Evolutionary conservation across 2,329 filamentous ascomycete genomes (phyloP).

Genomic region (Aspergillus sp.): DNA sequence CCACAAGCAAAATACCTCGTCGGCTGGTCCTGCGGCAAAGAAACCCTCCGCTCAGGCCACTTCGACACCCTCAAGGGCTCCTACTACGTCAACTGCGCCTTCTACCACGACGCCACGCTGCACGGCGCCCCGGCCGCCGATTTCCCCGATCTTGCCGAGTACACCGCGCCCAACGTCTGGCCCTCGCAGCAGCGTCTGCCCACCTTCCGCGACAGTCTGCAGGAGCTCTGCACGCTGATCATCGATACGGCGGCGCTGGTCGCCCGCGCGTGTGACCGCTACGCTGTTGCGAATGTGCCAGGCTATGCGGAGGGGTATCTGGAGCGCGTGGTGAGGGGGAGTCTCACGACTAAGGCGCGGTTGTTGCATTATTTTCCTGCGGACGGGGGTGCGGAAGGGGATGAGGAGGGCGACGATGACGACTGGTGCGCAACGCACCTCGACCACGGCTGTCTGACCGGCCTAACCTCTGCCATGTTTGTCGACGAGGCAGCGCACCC

Average conservation of each 20-base stretch:
- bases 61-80: slow-evolving; percentile 64
- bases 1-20: slow-evolving; percentile 57
- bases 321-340: slow-evolving; percentile 80
- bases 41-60: slow-evolving; percentile 59
- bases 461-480: slow-evolving; percentile 94
- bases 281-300: slow-evolving; percentile 73
- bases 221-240: slow-evolving; percentile 75
- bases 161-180: slow-evolving; percentile 89
- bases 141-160: slow-evolving; percentile 69
- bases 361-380: slow-evolving; percentile 87
- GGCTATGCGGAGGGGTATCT: slow-evolving; percentile 77
- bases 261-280: slow-evolving; percentile 83
- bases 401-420: slow-evolving; percentile 71
- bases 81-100: slow-evolving; percentile 63
- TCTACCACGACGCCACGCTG: slow-evolving; percentile 43
- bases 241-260: slow-evolving; percentile 89
- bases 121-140: slow-evolving; percentile 35
- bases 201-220: slow-evolving; percentile 70
- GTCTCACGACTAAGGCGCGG: slow-evolving; percentile 84
- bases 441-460: slow-evolving; percentile 91
- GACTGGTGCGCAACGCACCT: slow-evolving; percentile 82
- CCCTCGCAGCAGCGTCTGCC: slow-evolving; percentile 67
- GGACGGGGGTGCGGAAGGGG: slow-evolving; percentile 2
- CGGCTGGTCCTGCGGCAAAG: slow-evolving; percentile 64
- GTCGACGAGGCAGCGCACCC: slow-evolving; percentile 66